These are phyloP conservation scores for Cairneyella variabilis DNA, from an alignment of 495 filamentous ascomycete species.

Conservation along the genomic window DNA sequence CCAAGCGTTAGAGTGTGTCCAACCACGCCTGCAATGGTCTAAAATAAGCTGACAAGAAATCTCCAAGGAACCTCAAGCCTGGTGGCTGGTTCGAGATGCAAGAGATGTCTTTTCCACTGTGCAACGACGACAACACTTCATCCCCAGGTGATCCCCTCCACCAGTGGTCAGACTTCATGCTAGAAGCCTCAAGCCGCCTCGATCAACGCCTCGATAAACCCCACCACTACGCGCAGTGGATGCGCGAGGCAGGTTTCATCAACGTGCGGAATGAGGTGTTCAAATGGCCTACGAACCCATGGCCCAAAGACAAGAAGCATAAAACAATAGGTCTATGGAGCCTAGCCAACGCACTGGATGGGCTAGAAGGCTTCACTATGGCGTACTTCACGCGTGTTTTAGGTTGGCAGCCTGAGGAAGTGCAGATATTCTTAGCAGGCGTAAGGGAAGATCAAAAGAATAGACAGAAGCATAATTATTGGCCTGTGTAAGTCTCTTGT, in stretches of 20 bases:
- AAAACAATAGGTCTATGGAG: conserved; percentile 22
- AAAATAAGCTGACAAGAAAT: neutral
- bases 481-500: conserved; percentile 10
- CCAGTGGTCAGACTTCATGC: neutral
- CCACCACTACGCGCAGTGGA: conserved; percentile 13
- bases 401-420: conserved; percentile 36
- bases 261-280: conserved; percentile 46
- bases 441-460: conserved; percentile 23
- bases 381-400: conserved; percentile 44
- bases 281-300: conserved; percentile 52
- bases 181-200: conserved; percentile 1
- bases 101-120: conserved; percentile 33
- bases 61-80: conserved; percentile 31
- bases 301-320: conserved; percentile 42
- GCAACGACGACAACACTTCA: conserved; percentile 10
- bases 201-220: conserved; percentile 1
- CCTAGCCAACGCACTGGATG: conserved; percentile 43
- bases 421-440: conserved; percentile 7
- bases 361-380: conserved; percentile 39
- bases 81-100: conserved; percentile 48
- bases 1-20: conserved; percentile 1
- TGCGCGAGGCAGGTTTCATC: conserved; percentile 53
- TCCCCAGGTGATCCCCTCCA: neutral
- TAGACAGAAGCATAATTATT: conserved; percentile 16
- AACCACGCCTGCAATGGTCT: neutral